Evolutionary conservation across 139 green algal genomes (phyloP).

Genomic region (Chlorella sp.): DNA sequence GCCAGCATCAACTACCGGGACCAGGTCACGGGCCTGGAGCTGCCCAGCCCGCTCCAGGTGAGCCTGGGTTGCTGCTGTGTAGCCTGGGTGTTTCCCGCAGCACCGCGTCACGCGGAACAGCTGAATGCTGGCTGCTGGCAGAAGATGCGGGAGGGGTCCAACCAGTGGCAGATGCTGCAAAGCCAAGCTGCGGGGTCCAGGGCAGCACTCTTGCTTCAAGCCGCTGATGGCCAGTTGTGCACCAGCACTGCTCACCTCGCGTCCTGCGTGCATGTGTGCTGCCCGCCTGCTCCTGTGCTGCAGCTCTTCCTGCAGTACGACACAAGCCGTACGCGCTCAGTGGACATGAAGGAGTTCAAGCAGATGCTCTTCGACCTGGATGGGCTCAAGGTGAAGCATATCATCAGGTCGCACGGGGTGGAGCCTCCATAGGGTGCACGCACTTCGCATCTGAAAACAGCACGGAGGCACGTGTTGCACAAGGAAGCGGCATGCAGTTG

Average conservation of each 20-base stretch:
- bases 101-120: not conserved
- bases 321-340: not conserved
- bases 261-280: not conserved
- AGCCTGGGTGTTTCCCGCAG: not conserved
- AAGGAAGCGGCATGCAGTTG: too few relatives aligned
- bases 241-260: not conserved
- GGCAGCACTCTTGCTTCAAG: not conserved
- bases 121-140: too few relatives aligned
- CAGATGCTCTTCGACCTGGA: conserved; percentile 30
- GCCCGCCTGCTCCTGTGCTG: not conserved
- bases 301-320: not conserved
- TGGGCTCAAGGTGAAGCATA: conserved; percentile 9
- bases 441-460: too few relatives aligned
- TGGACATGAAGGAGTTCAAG: conserved; percentile 14
- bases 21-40: not conserved
- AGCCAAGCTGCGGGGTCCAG: too few relatives aligned
- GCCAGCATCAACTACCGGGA: not conserved
- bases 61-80: not conserved
- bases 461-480: too few relatives aligned
- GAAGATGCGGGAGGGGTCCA: too few relatives aligned
- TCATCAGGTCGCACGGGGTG: too few relatives aligned
- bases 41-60: not conserved
- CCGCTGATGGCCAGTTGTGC: not conserved
- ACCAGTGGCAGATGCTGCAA: too few relatives aligned
- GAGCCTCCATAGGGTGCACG: not conserved